Percentiles rank a stretch among this genome's conserved stretches.
Conservation (phyloP, 352 stramenopile genomes). For the Globisporangium carolinianum region DNA sequence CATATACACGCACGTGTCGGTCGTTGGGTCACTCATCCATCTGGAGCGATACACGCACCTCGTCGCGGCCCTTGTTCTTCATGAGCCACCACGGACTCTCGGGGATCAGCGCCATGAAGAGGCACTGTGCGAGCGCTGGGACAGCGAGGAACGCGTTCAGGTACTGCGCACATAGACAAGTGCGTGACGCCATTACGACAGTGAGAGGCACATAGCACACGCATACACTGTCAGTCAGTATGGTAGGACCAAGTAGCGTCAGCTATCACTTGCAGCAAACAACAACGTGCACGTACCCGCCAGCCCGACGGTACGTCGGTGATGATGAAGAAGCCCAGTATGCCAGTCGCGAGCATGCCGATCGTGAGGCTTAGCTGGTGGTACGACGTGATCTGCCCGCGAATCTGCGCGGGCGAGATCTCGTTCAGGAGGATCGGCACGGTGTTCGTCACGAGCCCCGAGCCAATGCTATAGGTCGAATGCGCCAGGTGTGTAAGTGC, state of each 20-base stretch:
- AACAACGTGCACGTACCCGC: slow-evolving; percentile 31
- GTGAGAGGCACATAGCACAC: neutral
- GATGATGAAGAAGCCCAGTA: slow-evolving; percentile 77
- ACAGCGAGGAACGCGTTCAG: slow-evolving; percentile 68
- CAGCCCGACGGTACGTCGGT: slow-evolving; percentile 76
- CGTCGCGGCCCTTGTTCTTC: slow-evolving; percentile 49
- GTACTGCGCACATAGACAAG: slow-evolving; percentile 23
- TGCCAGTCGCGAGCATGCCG: slow-evolving; percentile 69
- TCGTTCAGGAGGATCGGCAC: slow-evolving; percentile 81
- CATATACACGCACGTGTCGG: too few relatives aligned
- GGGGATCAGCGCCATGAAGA: slow-evolving; percentile 52
- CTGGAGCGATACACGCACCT: slow-evolving; percentile 8
- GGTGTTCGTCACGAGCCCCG: slow-evolving; percentile 75
- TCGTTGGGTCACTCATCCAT: neutral
- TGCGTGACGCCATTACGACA: neutral
- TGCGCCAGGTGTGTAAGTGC: neutral
- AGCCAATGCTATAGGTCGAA: slow-evolving; percentile 25
- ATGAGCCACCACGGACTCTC: slow-evolving; percentile 89
- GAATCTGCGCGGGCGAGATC: slow-evolving; percentile 52
- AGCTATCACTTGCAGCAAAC: neutral
- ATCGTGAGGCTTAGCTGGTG: slow-evolving; percentile 87
- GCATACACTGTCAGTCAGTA: too few relatives aligned
- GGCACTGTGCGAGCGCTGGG: slow-evolving; percentile 52
- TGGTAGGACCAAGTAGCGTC: too few relatives aligned
- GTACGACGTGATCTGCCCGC: slow-evolving; percentile 78